These are phyloP conservation scores for Neoarthrinium moseri DNA, from an alignment of 2,329 filamentous ascomycete species.

Conservation along the genomic window DNA sequence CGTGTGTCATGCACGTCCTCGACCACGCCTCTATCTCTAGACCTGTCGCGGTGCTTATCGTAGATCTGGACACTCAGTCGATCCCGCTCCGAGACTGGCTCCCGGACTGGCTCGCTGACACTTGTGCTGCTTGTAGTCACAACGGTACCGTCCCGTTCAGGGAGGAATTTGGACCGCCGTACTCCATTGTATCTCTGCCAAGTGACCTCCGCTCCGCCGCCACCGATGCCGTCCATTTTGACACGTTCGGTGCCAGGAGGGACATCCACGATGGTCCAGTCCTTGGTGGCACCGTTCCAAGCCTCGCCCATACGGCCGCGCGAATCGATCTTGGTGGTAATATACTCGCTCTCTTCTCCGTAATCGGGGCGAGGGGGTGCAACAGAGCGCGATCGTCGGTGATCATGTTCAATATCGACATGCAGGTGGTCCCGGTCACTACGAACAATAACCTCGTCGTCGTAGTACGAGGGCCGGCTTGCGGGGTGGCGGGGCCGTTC, in stretches of 20 bases:
- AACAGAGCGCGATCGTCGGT: constrained; percentile 52
- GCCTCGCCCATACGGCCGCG: constrained; percentile 72
- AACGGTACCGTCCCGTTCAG: constrained; percentile 59
- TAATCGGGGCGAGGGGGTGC: constrained; percentile 49
- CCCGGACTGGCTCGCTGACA: constrained; percentile 28
- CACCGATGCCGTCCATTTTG: constrained; percentile 77
- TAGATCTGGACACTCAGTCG: constrained; percentile 45
- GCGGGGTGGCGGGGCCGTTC: constrained; percentile 30
- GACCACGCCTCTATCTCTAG: constrained; percentile 44
- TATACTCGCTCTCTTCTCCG: constrained; percentile 65
- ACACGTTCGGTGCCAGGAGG: constrained; percentile 80
- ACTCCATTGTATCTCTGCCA: constrained; percentile 81
- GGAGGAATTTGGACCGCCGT: constrained; percentile 70
- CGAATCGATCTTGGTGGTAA: constrained; percentile 52
- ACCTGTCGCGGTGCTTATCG: constrained; percentile 30
- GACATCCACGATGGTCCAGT: constrained; percentile 81
- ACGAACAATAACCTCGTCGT: constrained; percentile 67
- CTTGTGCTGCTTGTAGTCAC: constrained; percentile 30
- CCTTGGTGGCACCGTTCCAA: constrained; percentile 69
- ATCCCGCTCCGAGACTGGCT: constrained; percentile 25
- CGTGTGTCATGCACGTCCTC: constrained; percentile 55
- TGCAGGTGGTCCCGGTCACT: constrained; percentile 50
- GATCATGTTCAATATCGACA: constrained; percentile 33
- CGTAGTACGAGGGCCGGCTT: constrained; percentile 28
- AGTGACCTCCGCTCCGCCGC: constrained; percentile 71